Evolutionary conservation across 768 basidiomycete species (phyloP), one percentile per base, ranked within the genome.

Genomic region (Tylopilus plumbeoviolaceoides): DNA sequence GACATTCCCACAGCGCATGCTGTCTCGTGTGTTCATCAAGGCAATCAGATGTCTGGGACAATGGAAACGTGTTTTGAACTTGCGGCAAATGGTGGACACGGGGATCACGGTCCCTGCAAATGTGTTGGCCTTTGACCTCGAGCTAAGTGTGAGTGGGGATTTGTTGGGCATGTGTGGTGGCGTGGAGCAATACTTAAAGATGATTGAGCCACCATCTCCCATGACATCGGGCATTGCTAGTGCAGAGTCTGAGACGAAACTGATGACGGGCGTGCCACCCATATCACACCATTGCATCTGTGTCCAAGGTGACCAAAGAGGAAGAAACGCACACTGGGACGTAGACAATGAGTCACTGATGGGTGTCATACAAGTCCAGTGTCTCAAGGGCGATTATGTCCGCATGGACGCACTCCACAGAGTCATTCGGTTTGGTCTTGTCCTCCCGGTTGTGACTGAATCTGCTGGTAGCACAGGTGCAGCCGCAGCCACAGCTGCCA

Each of bases 11-110:
- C 82, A 86, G 48, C 82, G 76, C 60, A n/a, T n/a, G n/a, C n/a
- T n/a, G n/a, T n/a, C n/a, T n/a, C n/a, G n/a, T n/a, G n/a, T n/a
- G n/a, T n/a, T 75, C 84, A 0, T 72, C 92, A 87, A 83, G 69
- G 91, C 91, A 3, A 84, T 93, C 27, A 89, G 91, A 5, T 79
- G 87, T 7, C 71, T 95, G 17, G 91, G 91, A 2, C 75, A 87
- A 10, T 88, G 91, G 88, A 88, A 79, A 62, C 82, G 91, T 6
- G 89, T 89, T 27, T 67, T 93, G 47, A 84, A 87, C 58, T 70
- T 73, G 36, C 67, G 77, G 6, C 65, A 67, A 21, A 60, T 67
- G 18, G 57, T 70, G 36, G 69, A 71, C 35, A 70, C 75, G 18
- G 70, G 70, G 7, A 65, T 72, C 11, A 64, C 69, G 2, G 54